Percentiles rank a stretch among this genome's conserved stretches.
These are phyloP conservation scores for Eimeria zaria DNA, from an alignment of 169 alveolate species.

Conservation along the genomic window DNA sequence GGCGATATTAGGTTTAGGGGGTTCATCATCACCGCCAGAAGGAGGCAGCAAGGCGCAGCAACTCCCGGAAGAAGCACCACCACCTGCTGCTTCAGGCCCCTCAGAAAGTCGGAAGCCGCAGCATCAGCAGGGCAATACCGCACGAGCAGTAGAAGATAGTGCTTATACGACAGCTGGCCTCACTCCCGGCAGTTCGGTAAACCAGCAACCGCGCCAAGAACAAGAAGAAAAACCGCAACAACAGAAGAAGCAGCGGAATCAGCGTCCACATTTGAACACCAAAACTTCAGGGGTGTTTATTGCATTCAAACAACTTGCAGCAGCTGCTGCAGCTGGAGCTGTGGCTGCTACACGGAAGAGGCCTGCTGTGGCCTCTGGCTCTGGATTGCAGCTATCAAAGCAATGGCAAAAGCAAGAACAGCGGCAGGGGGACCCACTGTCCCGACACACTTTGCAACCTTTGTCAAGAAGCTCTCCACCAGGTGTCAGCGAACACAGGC, in stretches of 20 bases:
- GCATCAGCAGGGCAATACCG: neutral
- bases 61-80: neutral
- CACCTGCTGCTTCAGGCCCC: slow-evolving; percentile 2
- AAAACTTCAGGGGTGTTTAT: slow-evolving; percentile 3
- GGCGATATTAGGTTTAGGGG: neutral
- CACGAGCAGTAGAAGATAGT: neutral
- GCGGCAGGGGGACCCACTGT: slow-evolving; percentile 1
- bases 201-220: neutral
- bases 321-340: slow-evolving; percentile 17
- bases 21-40: neutral
- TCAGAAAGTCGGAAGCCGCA: neutral
- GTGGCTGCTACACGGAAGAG: slow-evolving; percentile 18
- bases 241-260: slow-evolving; percentile 19
- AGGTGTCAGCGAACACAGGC: neutral
- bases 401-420: neutral
- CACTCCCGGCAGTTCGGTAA: neutral
- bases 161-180: neutral
- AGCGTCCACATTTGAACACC: neutral
- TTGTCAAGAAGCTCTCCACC: neutral
- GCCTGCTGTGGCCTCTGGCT: neutral
- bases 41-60: neutral
- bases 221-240: neutral
- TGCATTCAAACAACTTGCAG: slow-evolving; percentile 13
- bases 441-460: neutral
- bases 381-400: neutral